phyloP scores from a whole-genome alignment of 768 basidiomycete species.

The Russula vinacea region DNA sequence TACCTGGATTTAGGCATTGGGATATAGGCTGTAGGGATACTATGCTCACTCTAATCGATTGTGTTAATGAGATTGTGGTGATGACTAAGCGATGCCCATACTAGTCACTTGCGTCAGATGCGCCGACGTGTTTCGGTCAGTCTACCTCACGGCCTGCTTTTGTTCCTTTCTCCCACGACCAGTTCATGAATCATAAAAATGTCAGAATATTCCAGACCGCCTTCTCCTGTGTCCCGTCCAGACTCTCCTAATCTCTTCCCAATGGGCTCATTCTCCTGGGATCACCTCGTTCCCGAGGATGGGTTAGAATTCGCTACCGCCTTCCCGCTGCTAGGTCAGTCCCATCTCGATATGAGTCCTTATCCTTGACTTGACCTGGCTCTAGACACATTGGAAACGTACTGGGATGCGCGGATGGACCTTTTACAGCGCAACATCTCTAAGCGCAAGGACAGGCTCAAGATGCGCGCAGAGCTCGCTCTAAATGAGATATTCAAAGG shows the following conservation, averaged over 20 bases:
- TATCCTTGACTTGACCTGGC: constrained; percentile 16
- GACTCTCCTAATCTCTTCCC: constrained; percentile 35
- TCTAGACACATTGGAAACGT: constrained; percentile 90
- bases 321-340: constrained; percentile 76
- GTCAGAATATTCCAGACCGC: constrained; percentile 38
- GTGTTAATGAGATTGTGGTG: not conserved
- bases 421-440: constrained; percentile 79
- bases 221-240: constrained; percentile 36
- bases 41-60: not conserved
- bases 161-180: constrained; percentile 18
- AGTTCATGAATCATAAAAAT: constrained; percentile 28
- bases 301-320: constrained; percentile 74
- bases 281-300: constrained; percentile 72
- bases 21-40: not conserved
- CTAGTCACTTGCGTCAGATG: too few species aligned
- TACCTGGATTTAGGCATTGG: not conserved
- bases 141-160: constrained; percentile 8
- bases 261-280: constrained; percentile 59
- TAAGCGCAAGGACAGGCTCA: constrained; percentile 81
- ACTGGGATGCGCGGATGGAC: constrained; percentile 87
- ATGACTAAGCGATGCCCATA: constrained; percentile 9
- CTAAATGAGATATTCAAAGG: constrained; percentile 56
- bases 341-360: not conserved
- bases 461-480: constrained; percentile 75
- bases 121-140: constrained; percentile 5